Base-by-base conservation (phyloP, 176 grass and related monocot species). In the Rhynchospora breviuscula region DNA sequence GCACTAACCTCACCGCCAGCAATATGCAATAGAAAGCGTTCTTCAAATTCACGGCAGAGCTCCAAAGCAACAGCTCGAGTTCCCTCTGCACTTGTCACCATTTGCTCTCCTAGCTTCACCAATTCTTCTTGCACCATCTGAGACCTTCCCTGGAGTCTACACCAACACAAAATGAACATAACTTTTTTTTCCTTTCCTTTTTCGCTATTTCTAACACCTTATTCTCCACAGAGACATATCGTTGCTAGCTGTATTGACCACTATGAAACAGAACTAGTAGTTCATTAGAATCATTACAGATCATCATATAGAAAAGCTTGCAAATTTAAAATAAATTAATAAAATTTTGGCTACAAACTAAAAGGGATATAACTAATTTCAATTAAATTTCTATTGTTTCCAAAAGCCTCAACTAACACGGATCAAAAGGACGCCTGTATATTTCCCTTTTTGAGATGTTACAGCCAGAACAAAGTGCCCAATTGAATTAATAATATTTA, bases 111-210 rank as follows among this genome's bases (percentile, higher is more conserved):
- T 40, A 97, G 57, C 54, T 90, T 93, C 85, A 92, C 89, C 57
- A 97, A 88, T 88, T 97, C 94, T 85, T 93, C 88, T 84, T 97
- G 86, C 14, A 97, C 94, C 73, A 90, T 90, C 81, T 97, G 94
- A 75, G 94, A 97, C 81, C 91, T 97, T 87, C 94, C 94, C 84
- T 97, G 94, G 74, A 97, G 87, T 25, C 94, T 97, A 86, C 19
- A 74, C 67, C 49, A 77, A 56, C 73, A 47, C 49, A 77, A 77
- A 77, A 77, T 13, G 56, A 47, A 73, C 69, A 73, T 73, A 49
- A 10, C 35, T 43, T 29, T 12, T n/a, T 8, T 44, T 10, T 69
- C 15, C 14, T 29, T 1, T 35, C 15, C 3, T 18, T 46, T n/a
- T 72, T 72, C 44, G 47, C 68, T 47, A 72, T 19, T 72, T 22